Evolutionary conservation across 1,284 basidiomycete species (phyloP), one percentile per base, ranked within the genome.

Genomic region (Cutaneotrichosporon curvatum): DNA sequence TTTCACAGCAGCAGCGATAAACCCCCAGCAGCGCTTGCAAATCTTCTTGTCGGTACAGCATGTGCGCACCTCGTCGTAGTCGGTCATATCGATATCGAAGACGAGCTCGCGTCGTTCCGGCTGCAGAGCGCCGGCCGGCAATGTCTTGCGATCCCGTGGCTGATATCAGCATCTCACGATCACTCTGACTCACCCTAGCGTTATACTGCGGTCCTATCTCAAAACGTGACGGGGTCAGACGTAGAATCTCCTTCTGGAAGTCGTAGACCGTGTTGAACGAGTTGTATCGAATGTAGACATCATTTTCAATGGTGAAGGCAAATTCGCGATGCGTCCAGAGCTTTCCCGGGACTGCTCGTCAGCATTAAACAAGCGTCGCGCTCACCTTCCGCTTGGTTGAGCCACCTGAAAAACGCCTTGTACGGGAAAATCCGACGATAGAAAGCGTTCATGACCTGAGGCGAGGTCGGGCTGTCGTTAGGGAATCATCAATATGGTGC

Each of bases 61-160:
- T 0, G 89, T 96, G 43, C 95, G 83, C 61, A 98, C 82, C 49
- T 84, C 78, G 70, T 99, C 95, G 73, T 99, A 99, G 73, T 99
- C 94, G 15, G 94, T 95, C 92, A 99, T 96, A 72, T 99, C 94
- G 67, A 99, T 96, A 81, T 98, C 95, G 65, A 99, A 96, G 1
- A 99, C 95, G 25, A 99, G 82, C 70, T 98, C 94, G 54, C 95
- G 85, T 50, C 82, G 79, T 21, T 82, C 72, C 0, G 94, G 90
- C 40, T 79, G 78, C 61, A 97, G 84, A 2, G 81, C 80, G 7
- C 81, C 77, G 6, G 85, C 77, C 2, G 84, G 81, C 32, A 92
- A 75, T 0, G 86, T 86, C 67, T 94, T 95, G 62, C 83, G 85
- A 74, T 97, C 94, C 62, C 83, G 80, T 5, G 92, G 92, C 87